Percentiles rank a stretch among this genome's conserved stretches.
phyloP scores from a whole-genome alignment of 2,329 filamentous ascomycete genomes.

The Exserohilum turcica region DNA sequence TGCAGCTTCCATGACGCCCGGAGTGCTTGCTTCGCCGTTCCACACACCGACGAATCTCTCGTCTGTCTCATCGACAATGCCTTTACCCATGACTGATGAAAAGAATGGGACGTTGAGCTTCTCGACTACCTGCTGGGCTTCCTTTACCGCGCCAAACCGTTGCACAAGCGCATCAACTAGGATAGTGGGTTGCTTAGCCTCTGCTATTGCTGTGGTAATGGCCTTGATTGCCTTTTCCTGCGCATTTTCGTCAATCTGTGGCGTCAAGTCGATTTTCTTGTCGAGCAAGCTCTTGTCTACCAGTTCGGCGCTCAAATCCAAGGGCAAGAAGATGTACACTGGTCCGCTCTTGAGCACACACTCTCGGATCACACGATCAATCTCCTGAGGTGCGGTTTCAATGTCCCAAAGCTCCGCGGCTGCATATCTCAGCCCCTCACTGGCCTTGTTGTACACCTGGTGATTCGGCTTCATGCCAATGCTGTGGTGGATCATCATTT shows the following conservation, averaged over 20 bases:
- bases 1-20: conserved; percentile 47
- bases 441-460: conserved; percentile 49
- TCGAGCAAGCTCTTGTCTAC: conserved; percentile 44
- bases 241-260: conserved; percentile 30
- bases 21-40: conserved; percentile 47
- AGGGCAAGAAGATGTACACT: conserved; percentile 53
- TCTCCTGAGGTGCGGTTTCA: conserved; percentile 48
- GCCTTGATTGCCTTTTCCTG: conserved; percentile 43
- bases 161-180: conserved; percentile 50
- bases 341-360: conserved; percentile 51
- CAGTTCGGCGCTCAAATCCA: conserved; percentile 49
- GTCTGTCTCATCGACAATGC: conserved; percentile 50
- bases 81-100: conserved; percentile 51
- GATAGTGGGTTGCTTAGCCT: conserved; percentile 46
- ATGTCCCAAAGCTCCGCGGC: conserved; percentile 51
- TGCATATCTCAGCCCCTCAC: conserved; percentile 44
- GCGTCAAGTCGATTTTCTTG: conserved; percentile 45
- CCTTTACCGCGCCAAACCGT: conserved; percentile 45
- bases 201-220: conserved; percentile 39
- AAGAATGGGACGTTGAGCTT: conserved; percentile 48
- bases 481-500: conserved; percentile 55
- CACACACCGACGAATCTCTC: conserved; percentile 50
- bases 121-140: conserved; percentile 41
- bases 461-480: conserved; percentile 52
- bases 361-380: conserved; percentile 52